Percentiles rank a stretch among this genome's conserved stretches.
These are phyloP conservation scores for Seiridium cupressi DNA, from an alignment of 2,329 filamentous ascomycete species.

Conservation along the genomic window DNA sequence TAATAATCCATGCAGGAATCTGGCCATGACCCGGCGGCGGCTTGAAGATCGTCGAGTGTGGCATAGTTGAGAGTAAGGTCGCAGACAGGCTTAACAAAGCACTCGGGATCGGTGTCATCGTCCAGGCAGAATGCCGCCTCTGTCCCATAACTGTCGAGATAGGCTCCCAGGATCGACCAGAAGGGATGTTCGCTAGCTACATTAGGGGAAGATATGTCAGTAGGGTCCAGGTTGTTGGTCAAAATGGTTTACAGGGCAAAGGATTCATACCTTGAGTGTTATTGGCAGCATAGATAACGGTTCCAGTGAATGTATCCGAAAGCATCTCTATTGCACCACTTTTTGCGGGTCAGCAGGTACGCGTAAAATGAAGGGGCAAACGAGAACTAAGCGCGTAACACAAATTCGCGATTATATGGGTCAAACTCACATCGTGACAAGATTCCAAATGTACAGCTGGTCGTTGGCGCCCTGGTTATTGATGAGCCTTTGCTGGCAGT, in stretches of 20 bases:
- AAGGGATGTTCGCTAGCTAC: neutral
- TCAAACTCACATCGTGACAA: neutral
- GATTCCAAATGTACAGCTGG: neutral
- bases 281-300: neutral
- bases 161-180: neutral
- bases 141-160: neutral
- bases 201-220: neutral
- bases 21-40: neutral
- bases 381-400: neutral
- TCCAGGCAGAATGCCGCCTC: neutral
- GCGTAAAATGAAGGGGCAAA: neutral
- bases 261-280: neutral
- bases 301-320: neutral
- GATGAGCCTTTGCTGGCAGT: constrained; percentile 1
- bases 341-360: neutral
- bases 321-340: neutral
- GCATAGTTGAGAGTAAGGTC: neutral
- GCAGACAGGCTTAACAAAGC: neutral
- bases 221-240: too few relatives aligned
- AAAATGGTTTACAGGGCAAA: too few relatives aligned
- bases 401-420: too few relatives aligned
- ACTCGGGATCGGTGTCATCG: neutral
- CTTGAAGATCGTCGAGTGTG: neutral
- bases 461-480: neutral
- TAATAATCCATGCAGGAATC: neutral